Base-by-base conservation (phyloP, 2,329 filamentous ascomycete genomes). In the Bimuria novae-zelandiae region DNA sequence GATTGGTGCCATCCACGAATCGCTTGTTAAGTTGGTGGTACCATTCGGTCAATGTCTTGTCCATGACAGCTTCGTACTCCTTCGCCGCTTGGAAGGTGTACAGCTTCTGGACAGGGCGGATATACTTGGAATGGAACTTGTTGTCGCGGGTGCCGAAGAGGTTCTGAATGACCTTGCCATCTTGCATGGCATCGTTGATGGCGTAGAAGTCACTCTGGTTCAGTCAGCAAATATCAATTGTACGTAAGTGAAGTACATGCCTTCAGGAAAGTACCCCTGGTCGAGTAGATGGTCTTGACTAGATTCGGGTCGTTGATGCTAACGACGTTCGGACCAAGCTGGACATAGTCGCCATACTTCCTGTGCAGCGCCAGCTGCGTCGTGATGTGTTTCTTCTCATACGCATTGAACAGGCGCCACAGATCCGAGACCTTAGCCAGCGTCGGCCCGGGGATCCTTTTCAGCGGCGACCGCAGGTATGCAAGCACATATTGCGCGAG, bases 271-370 rank as follows among this genome's bases (percentile, higher is more conserved):
- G 64, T 70, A 30, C 66, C 68, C 46, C 67, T 60, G 16, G 63
- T 69, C 7, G 63, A 64, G 56, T 72, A 72, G 46, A 72, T 69
- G 0, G 57, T 65, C 59, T 70, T 70, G 53, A 71, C 59, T n/a
- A 69, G 58, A 40, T 49, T 52, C 5, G 63, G 55, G 51, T 72
- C 67, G 10, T 62, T 60, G 35, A 72, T 25, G 49, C 66, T 68
- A 49, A 72, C 65, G 17, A 61, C 62, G 25, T 65, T 70, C 11
- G 68, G 67, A 1, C 68, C 68, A 30, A 71, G 49, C 7, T 64
- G 60, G 17, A 72, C 68, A 8, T 64, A 53, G 46, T 67, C 57
- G 42, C 68, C 68, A 36, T 70, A 63, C 42, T 65, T 61, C 27
- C 62, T 55, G 39, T 71, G 69, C n/a, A 71, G 59, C 16, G 54